phyloP scores from a whole-genome alignment of 2,329 filamentous ascomycete genomes.

The Claviceps purpurea region DNA sequence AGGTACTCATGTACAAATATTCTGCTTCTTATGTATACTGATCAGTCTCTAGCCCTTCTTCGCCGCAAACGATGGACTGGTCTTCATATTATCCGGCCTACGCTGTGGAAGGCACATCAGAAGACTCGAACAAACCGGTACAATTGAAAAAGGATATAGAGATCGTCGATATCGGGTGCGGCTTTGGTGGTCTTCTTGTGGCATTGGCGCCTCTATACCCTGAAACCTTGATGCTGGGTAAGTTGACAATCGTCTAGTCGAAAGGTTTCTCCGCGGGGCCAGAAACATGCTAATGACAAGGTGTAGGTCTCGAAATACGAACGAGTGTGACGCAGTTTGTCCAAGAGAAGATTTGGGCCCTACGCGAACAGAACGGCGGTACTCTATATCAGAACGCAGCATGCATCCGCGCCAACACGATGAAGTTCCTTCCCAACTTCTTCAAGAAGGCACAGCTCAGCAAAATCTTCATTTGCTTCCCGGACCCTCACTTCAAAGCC shows the following conservation, averaged over 20 bases:
- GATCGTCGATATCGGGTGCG: slow-evolving; percentile 92
- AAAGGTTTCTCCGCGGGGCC: background rate
- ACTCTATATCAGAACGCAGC: slow-evolving; percentile 70
- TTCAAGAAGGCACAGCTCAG: slow-evolving; percentile 68
- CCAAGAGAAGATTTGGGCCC: slow-evolving; percentile 69
- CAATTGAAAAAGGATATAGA: slow-evolving; percentile 54
- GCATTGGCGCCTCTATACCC: slow-evolving; percentile 73
- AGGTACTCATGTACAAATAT: slow-evolving; percentile 12
- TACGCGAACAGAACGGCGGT: slow-evolving; percentile 51
- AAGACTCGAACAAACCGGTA: slow-evolving; percentile 14
- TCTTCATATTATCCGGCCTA: slow-evolving; percentile 68
- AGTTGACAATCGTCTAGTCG: slow-evolving; percentile 13
- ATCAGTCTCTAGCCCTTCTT: slow-evolving; percentile 49
- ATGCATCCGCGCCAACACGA: slow-evolving; percentile 83
- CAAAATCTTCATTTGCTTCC: slow-evolving; percentile 96
- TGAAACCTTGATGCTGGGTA: slow-evolving; percentile 70
- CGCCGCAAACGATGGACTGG: slow-evolving; percentile 85
- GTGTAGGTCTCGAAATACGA: slow-evolving; percentile 77
- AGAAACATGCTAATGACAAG: slow-evolving; percentile 1
- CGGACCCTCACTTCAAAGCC: slow-evolving; percentile 95
- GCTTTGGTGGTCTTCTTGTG: slow-evolving; percentile 83
- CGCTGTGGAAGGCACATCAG: slow-evolving; percentile 26
- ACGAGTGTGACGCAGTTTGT: slow-evolving; percentile 84
- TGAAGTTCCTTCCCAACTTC: slow-evolving; percentile 99
- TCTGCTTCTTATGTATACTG: slow-evolving; percentile 1